Base-by-base conservation (phyloP, 2,329 filamentous ascomycete species). In the Shiraia sp. region DNA sequence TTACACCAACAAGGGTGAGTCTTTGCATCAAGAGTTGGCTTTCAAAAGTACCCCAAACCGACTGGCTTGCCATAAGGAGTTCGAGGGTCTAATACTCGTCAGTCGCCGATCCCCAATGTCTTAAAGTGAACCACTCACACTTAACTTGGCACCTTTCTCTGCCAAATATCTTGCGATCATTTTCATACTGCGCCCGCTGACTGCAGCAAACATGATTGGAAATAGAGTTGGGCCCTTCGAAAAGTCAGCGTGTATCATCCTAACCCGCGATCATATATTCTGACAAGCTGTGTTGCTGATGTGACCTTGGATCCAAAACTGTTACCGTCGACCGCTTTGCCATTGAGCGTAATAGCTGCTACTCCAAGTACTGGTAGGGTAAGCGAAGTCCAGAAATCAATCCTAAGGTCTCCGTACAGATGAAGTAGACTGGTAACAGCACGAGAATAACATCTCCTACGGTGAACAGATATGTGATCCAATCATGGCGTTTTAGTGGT, bases 141-240 rank as follows among this genome's bases (percentile, higher is more conserved):
- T 59, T 0, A 71, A 28, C 10, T 57, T 65, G 0, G 63, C 32
- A 0, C 66, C 66, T 34, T 43, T 58, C 25, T 70, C 67, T 0
- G 64, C 66, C 2, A 59, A 36, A 22, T 56, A 69, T n/a, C 65
- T 26, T 0, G 67, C 63, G 12, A 69, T 57, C 54, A 65, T 68
- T 30, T 68, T 68, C 49, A 69, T 57, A 13, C 65, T 66, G 8
- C 62, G 47, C 2, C 66, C 66, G 19, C 41, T 49, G 1, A 71
- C 63, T 0, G 68, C 66, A 0, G 67, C 65, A 27, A 70, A 70
- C 0, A 68, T 22, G 10, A 71, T 67, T 0, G 67, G 68, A 24
- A 66, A 70, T 8, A 71, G 40, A 0, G 67, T 68, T 2, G 68
- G 67, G 12, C 64, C 59, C 58, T 65, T n/a, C n/a, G n/a, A n/a